Percentiles rank a stretch among this genome's conserved stretches.
Conservation (phyloP, 495 filamentous ascomycete species). For the Terfezia boudieri region DNA sequence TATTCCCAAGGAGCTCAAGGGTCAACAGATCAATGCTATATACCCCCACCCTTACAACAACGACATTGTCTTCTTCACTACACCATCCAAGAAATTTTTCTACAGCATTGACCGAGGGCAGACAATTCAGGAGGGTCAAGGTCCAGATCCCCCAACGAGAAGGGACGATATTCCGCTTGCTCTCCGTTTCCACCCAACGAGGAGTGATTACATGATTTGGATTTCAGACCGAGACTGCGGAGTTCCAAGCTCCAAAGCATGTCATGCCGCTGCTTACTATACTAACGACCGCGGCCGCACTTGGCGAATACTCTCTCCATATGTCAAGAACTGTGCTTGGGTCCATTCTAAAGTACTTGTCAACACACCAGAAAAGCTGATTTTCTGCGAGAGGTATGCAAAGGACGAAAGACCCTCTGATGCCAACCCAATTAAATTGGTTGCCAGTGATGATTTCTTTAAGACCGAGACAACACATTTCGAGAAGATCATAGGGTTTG, state of each 20-base stretch:
- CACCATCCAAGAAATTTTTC: conserved; percentile 38
- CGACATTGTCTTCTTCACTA: conserved; percentile 70
- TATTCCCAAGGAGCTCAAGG: conserved; percentile 29
- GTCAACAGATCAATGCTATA: conserved; percentile 41
- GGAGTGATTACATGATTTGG: conserved; percentile 80
- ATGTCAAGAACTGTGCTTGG: conserved; percentile 62
- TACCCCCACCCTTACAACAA: conserved; percentile 55
- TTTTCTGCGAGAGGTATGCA: conserved; percentile 59
- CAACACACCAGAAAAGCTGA: conserved; percentile 36
- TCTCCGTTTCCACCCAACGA: conserved; percentile 55
- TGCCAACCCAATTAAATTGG: conserved; percentile 38
- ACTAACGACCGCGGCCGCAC: conserved; percentile 51
- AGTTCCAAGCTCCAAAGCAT: conserved; percentile 22
- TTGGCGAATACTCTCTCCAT: conserved; percentile 46
- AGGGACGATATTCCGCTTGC: conserved; percentile 24
- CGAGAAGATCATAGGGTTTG: conserved; percentile 57
- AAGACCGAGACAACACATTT: conserved; percentile 30
- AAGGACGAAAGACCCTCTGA: conserved; percentile 38
- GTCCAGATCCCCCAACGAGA: conserved; percentile 11
- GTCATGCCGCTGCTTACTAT: conserved; percentile 47
- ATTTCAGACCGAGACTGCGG: conserved; percentile 40
- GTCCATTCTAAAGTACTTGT: conserved; percentile 39
- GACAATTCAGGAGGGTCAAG: conserved; percentile 22
- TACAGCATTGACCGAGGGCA: conserved; percentile 58
- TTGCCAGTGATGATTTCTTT: conserved; percentile 57